Evolutionary conservation across 2,329 filamentous ascomycete species (phyloP).

Genomic region (Aspergillus versicolor): DNA sequence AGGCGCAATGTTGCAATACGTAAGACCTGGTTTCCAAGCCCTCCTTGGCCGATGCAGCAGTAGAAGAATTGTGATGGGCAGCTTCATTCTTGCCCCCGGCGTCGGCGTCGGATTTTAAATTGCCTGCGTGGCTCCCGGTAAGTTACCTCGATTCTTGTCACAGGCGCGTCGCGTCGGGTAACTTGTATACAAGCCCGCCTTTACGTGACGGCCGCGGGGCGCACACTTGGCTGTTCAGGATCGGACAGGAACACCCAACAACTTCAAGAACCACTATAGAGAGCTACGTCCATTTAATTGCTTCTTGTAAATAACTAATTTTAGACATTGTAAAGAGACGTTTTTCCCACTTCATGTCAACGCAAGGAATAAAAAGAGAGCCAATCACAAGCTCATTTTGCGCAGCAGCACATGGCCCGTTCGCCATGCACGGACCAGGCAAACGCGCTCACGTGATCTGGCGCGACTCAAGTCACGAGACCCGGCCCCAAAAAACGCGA

Average conservation of each 20-base stretch:
- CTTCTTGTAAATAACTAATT: background rate
- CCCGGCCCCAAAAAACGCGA: conserved; percentile 22
- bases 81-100: conserved; percentile 1
- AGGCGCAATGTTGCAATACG: background rate
- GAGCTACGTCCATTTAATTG: background rate
- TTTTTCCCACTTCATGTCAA: conserved; percentile 12
- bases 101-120: conserved; percentile 2
- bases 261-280: too few species aligned
- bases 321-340: background rate
- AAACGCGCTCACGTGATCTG: conserved; percentile 15
- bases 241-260: too few species aligned
- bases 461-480: conserved; percentile 24
- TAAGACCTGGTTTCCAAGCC: background rate
- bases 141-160: background rate
- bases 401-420: conserved; percentile 16
- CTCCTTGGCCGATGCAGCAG: background rate
- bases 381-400: conserved; percentile 16
- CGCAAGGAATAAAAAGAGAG: background rate
- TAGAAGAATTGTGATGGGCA: background rate
- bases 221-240: background rate
- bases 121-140: background rate
- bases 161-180: conserved; percentile 11
- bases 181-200: background rate
- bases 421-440: conserved; percentile 7
- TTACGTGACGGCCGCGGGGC: background rate